These are phyloP conservation scores for Nothophoma quercina DNA, from an alignment of 2,329 filamentous ascomycete species.

Conservation along the genomic window DNA sequence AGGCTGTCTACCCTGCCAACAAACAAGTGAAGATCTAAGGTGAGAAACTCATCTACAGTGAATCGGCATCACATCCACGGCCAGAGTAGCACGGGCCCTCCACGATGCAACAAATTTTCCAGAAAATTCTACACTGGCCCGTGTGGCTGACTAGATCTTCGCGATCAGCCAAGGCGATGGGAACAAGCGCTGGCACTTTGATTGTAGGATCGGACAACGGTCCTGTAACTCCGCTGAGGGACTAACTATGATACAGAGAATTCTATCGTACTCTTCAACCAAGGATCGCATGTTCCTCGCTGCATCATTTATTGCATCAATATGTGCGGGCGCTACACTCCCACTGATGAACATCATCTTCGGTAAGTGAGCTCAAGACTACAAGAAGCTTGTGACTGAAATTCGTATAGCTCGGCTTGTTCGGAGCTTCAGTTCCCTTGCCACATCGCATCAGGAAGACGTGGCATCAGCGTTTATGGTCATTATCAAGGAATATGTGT, in stretches of 20 bases:
- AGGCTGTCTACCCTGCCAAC: no score
- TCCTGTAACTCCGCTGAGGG: background rate
- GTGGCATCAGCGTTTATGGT: conserved; percentile 16
- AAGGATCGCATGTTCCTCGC: conserved; percentile 24
- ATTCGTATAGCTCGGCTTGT: conserved; percentile 21
- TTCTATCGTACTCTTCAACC: conserved; percentile 29
- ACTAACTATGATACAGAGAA: conserved; percentile 20
- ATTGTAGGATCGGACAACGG: no score
- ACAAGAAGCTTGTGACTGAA: background rate
- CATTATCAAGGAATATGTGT: conserved; percentile 31
- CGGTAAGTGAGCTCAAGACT: conserved; percentile 50
- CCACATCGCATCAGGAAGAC: conserved; percentile 5
- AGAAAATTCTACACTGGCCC: background rate
- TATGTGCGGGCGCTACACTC: conserved; percentile 40
- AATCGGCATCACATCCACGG: no score
- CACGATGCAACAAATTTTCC: background rate
- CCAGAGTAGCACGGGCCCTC: background rate
- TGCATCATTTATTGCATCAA: conserved; percentile 26
- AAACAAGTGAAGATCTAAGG: no score
- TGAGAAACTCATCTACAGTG: no score
- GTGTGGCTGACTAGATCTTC: background rate
- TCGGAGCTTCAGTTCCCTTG: conserved; percentile 20
- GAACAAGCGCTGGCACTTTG: background rate
- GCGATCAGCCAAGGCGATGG: background rate
- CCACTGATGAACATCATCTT: conserved; percentile 67